Evolutionary conservation across 257 asterid genomes (phyloP).

Genomic region (Nicotiana otophora): DNA sequence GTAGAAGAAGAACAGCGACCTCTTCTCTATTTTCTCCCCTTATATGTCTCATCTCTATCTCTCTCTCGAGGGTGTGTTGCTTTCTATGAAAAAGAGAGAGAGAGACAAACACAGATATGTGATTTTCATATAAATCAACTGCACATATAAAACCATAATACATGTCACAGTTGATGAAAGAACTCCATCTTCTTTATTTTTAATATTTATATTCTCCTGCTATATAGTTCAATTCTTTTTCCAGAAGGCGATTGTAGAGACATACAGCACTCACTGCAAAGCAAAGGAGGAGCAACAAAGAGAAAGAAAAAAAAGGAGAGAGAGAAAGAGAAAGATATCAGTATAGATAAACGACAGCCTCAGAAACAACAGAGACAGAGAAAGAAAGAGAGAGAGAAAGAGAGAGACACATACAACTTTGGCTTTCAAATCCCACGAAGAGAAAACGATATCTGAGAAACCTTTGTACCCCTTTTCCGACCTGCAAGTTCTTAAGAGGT

Average conservation of each 20-base stretch:
- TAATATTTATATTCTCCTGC: conserved; percentile 20
- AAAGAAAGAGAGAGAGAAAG: conserved; percentile 8
- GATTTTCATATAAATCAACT: not conserved
- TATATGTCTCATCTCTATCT: not conserved
- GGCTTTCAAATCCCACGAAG: conserved; percentile 47
- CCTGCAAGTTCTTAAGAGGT: conserved; percentile 73
- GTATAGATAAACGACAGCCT: conserved; percentile 39
- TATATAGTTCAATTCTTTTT: conserved; percentile 33
- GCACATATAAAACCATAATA: not conserved
- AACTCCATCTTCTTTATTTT: not conserved
- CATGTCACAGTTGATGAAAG: not conserved
- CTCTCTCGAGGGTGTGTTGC: conserved; percentile 21
- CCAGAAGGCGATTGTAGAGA: conserved; percentile 73
- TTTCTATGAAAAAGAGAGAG: conserved; percentile 11
- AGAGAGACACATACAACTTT: conserved; percentile 10
- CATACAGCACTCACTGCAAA: conserved; percentile 39
- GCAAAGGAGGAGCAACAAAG: conserved; percentile 4
- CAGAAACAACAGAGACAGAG: conserved; percentile 44
- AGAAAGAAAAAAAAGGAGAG: conserved; percentile 17
- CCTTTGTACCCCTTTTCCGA: conserved; percentile 44
- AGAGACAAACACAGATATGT: conserved; percentile 21
- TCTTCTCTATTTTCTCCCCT: conserved; percentile 31
- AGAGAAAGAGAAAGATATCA: conserved; percentile 22
- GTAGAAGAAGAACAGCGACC: conserved; percentile 48
- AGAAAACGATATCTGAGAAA: conserved; percentile 81